phyloP scores from a whole-genome alignment of 495 filamentous ascomycete species.

The Neohortaea acidophila region DNA sequence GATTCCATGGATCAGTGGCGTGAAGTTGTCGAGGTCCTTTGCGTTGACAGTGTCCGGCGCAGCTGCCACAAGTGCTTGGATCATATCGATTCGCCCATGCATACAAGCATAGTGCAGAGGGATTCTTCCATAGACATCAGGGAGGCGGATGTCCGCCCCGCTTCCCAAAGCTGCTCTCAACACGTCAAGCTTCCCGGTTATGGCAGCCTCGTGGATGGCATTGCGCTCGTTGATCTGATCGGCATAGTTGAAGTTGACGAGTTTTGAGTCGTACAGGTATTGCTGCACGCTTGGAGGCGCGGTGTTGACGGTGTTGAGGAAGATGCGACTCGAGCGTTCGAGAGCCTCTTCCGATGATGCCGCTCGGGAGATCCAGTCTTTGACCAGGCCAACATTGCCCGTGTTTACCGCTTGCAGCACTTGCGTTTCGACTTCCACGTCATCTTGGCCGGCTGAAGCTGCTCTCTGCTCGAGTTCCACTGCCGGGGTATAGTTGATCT shows the following conservation, averaged over 20 bases:
- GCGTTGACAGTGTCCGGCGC: constrained; percentile 56
- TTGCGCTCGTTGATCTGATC: constrained; percentile 97
- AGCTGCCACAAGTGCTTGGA: constrained; percentile 49
- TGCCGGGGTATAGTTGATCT: constrained; percentile 49
- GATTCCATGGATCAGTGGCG: constrained; percentile 85
- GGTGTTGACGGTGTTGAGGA: constrained; percentile 73
- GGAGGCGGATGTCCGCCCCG: constrained; percentile 57
- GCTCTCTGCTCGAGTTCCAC: constrained; percentile 14
- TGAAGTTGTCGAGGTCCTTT: constrained; percentile 94
- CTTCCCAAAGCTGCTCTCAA: constrained; percentile 54
- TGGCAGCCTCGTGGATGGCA: constrained; percentile 85
- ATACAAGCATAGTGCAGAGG: constrained; percentile 94
- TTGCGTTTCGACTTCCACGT: constrained; percentile 73
- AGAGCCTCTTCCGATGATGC: constrained; percentile 39
- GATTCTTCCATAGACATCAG: constrained; percentile 85
- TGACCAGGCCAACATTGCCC: constrained; percentile 48
- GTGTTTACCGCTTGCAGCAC: constrained; percentile 72
- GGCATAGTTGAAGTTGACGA: constrained; percentile 74
- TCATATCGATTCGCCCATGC: constrained; percentile 77
- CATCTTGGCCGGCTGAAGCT: constrained; percentile 40
- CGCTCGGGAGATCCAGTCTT: constrained; percentile 47
- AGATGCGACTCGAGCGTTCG: constrained; percentile 72
- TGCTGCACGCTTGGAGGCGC: constrained; percentile 64
- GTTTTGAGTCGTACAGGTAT: constrained; percentile 57
- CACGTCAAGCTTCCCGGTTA: constrained; percentile 67